These are phyloP conservation scores for Calcarisporium arbuscula DNA, from an alignment of 2,329 filamentous ascomycete genomes.

Conservation along the genomic window DNA sequence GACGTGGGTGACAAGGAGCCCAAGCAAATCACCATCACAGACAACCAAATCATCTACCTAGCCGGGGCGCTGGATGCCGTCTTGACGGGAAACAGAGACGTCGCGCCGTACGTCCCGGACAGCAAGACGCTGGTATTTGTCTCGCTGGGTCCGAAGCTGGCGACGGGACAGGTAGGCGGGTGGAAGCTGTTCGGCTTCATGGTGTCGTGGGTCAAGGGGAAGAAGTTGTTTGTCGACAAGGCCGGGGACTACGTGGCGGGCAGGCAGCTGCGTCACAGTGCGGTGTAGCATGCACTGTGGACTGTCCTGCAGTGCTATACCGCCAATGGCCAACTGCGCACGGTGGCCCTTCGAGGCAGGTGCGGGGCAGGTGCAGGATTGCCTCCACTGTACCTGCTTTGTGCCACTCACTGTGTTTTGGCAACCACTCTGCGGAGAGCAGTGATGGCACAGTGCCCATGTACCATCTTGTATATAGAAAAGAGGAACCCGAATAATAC, in stretches of 20 bases:
- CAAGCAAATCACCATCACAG: slow-evolving; percentile 28
- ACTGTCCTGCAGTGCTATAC: no score
- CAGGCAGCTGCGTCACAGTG: slow-evolving; percentile 19
- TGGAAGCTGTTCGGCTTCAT: slow-evolving; percentile 26
- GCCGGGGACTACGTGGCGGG: slow-evolving; percentile 22
- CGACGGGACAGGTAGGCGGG: slow-evolving; percentile 25
- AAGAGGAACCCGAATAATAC: no score
- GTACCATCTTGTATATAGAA: no score
- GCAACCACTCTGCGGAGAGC: no score
- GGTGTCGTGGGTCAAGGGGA: slow-evolving; percentile 26
- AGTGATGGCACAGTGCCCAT: no score
- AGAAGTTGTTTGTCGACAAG: slow-evolving; percentile 24
- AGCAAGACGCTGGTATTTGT: slow-evolving; percentile 23
- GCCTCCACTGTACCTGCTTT: no score
- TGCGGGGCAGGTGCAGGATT: no score
- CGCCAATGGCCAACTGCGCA: slow-evolving; percentile 10
- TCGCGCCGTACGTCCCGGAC: slow-evolving; percentile 14
- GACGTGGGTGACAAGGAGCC: slow-evolving; percentile 34
- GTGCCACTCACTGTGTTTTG: no score
- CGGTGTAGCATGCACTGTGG: slow-evolving; percentile 21
- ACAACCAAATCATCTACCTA: slow-evolving; percentile 25
- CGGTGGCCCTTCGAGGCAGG: no score
- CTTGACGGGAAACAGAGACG: slow-evolving; percentile 11
- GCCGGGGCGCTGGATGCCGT: slow-evolving; percentile 21
- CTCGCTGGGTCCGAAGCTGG: slow-evolving; percentile 18